Percentiles rank a stretch among this genome's conserved stretches.
Evolutionary conservation across 768 basidiomycete species (phyloP).

Genomic region (Mycena filopes): DNA sequence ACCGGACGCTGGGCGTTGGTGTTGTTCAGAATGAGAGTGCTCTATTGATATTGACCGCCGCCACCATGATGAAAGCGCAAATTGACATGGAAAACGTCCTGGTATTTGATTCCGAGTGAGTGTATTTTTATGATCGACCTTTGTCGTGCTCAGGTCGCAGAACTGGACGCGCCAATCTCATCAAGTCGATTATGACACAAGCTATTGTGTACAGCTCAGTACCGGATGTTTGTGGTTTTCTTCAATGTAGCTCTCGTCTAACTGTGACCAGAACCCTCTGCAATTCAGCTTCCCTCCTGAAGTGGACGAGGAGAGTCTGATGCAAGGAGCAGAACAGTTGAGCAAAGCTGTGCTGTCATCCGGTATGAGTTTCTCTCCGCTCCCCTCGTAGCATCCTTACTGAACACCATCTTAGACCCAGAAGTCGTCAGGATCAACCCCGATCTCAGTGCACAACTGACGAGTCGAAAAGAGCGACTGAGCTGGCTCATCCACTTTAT

Average conservation of each 20-base stretch:
- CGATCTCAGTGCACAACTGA: conserved; percentile 83
- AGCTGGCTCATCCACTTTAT: conserved; percentile 91
- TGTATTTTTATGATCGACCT: conserved; percentile 15
- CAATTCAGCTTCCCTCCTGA: conserved; percentile 85
- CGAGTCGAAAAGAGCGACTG: conserved; percentile 77
- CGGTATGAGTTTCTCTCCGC: conserved; percentile 51
- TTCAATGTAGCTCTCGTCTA: background rate
- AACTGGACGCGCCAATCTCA: conserved; percentile 71
- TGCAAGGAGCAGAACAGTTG: conserved; percentile 82
- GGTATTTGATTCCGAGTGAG: conserved; percentile 72
- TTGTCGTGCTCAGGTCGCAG: conserved; percentile 43
- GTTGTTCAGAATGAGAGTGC: conserved; percentile 61
- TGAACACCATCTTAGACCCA: conserved; percentile 53
- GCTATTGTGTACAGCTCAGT: conserved; percentile 82
- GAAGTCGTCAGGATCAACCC: conserved; percentile 79
- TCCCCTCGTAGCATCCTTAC: background rate
- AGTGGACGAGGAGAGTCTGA: conserved; percentile 80
- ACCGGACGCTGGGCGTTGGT: conserved; percentile 78
- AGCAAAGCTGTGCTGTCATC: conserved; percentile 79
- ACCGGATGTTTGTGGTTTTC: conserved; percentile 57
- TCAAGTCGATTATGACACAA: conserved; percentile 85
- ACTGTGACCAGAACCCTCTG: conserved; percentile 69
- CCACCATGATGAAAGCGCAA: conserved; percentile 73
- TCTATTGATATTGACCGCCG: conserved; percentile 71
- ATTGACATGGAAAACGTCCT: conserved; percentile 71